Conservation (phyloP, 2,329 filamentous ascomycete genomes). For the Scedosporium minutisporum region DNA sequence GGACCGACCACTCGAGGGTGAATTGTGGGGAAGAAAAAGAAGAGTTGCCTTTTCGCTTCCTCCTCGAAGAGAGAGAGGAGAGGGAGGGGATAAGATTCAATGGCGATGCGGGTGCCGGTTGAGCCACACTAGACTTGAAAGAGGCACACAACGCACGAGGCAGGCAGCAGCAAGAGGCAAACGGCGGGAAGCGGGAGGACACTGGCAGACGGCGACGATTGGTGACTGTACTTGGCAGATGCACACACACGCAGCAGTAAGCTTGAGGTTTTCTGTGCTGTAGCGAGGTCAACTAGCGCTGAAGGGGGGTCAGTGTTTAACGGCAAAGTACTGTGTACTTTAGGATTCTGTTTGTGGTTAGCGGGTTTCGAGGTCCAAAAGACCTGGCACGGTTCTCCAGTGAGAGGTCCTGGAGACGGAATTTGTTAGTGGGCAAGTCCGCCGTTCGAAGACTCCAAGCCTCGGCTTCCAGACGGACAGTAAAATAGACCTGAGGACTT, state of each 20-base stretch:
- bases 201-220: background rate
- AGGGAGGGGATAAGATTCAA: background rate
- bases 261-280: background rate
- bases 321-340: background rate
- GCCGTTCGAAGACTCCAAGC: background rate
- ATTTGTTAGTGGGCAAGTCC: background rate
- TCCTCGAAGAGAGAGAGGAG: background rate
- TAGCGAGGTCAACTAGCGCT: background rate
- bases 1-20: background rate
- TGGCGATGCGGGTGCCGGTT: background rate
- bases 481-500: background rate
- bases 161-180: background rate
- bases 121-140: background rate
- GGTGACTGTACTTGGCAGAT: no score
- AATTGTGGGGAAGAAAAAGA: background rate
- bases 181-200: background rate
- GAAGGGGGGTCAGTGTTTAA: background rate
- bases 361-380: background rate
- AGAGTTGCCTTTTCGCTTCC: background rate
- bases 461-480: background rate
- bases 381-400: background rate
- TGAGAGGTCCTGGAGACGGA: background rate
- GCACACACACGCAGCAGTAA: no score
- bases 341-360: background rate
- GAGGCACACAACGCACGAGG: background rate